Percentiles rank a stretch among this genome's conserved stretches.
Evolutionary conservation across 306 rosid genomes (phyloP).

Genomic region (Medicago ruthenica): DNA sequence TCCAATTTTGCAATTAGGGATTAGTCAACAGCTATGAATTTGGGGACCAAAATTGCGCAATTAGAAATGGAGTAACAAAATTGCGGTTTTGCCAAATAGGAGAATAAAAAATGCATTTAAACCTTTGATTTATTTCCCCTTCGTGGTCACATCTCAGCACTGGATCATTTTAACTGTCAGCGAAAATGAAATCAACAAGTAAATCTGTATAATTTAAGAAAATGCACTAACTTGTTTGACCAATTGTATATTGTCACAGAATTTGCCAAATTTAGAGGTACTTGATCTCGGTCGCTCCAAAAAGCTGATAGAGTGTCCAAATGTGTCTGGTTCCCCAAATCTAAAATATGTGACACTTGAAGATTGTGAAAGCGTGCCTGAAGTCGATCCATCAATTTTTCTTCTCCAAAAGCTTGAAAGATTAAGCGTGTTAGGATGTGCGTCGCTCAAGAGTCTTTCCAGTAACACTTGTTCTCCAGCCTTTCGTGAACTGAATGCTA

Average conservation of each 20-base stretch:
- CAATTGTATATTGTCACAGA: background rate
- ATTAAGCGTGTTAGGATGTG: background rate
- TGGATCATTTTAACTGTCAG: too few relatives aligned
- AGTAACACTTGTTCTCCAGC: background rate
- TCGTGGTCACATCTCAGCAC: too few relatives aligned
- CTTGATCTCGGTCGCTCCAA: background rate
- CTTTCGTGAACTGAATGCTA: rapidly evolving
- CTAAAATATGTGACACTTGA: rapidly evolving
- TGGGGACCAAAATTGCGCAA: too few relatives aligned
- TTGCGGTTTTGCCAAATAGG: too few relatives aligned
- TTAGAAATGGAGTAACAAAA: too few relatives aligned
- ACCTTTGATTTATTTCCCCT: too few relatives aligned
- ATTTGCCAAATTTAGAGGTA: constrained; percentile 9
- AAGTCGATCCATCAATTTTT: constrained; percentile 23
- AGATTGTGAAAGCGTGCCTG: background rate
- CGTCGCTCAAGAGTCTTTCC: background rate
- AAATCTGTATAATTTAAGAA: background rate
- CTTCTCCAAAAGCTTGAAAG: background rate
- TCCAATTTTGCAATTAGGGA: too few relatives aligned
- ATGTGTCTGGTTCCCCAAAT: background rate
- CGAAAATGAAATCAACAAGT: too few relatives aligned
- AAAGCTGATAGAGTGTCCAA: constrained; percentile 12
- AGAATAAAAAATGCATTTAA: too few relatives aligned
- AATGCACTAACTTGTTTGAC: background rate
- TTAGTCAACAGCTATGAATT: too few relatives aligned